Base-by-base conservation (phyloP, 495 filamentous ascomycete genomes). In the Talaromyces stipitatus region DNA sequence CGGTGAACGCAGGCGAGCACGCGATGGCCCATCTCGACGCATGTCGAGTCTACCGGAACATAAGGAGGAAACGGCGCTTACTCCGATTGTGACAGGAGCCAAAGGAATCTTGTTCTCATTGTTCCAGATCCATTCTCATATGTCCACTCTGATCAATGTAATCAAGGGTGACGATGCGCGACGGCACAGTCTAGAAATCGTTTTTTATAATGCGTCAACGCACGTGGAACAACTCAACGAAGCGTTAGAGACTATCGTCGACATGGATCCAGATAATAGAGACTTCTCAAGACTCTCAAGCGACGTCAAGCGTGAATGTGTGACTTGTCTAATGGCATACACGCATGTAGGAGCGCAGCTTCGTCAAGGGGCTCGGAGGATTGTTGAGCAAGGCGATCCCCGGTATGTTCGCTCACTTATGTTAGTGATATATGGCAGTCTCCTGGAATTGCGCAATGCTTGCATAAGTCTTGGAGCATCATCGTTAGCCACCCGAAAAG, bases 61-160 rank as follows among this genome's bases (percentile, higher is more conserved):
- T 57, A 89, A 88, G 60, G 79, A 85, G 30, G 78, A 73, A 23
- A 68, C 72, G 43, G 72, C 76, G 0, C 78, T 75, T 14, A 82
- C 87, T 61, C 82, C 86, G 2, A 78, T 92, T 1, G 76, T 92
- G 28, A 87, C 92, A 66, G 84, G 85, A 32, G 90, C 89, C 5
- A 92, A 90, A 64, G 87, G 89, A n/a, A 85, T 97, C 20, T 76
- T 95, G 2, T 95, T 92, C 64, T 85, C 91, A 22, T 78, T 96
- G 38, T 86, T 86, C 58, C 89, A 92, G 62, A 78, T 94, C 28
- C 87, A 92, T 62, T 85, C 84, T 7, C 82, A 86, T 67, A 85
- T 91, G 59, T 82, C 85, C 55, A 84, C 82, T 41, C 70, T 95
- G 55, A 84, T 87, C 58, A 82, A 83, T 58, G 75, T 94, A 46